Conservation (phyloP, 2,329 filamentous ascomycete genomes). For the Talaromyces sp. region DNA sequence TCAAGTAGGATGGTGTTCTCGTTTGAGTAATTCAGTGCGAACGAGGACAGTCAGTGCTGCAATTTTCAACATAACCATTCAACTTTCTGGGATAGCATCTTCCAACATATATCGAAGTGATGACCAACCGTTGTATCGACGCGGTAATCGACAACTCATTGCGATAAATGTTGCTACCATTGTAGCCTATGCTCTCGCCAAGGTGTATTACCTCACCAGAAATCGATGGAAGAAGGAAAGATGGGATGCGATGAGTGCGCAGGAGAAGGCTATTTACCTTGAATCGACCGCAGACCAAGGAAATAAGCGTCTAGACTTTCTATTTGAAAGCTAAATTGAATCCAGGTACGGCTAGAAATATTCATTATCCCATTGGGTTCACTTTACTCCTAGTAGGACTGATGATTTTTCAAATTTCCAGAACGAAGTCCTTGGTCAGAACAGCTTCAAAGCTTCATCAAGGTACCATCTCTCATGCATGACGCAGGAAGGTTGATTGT, state of each 20-base stretch:
- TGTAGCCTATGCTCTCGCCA: conserved; percentile 47
- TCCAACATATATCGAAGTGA: conserved; percentile 56
- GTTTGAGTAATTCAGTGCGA: conserved; percentile 54
- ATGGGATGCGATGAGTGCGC: conserved; percentile 51
- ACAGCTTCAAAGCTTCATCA: too few species aligned
- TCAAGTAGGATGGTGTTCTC: conserved; percentile 52
- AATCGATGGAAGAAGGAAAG: conserved; percentile 38
- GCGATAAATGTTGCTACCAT: conserved; percentile 54
- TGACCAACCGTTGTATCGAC: conserved; percentile 56
- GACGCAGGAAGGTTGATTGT: too few species aligned
- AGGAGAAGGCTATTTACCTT: conserved; percentile 54
- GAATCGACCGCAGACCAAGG: conserved; percentile 57
- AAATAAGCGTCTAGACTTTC: conserved; percentile 58
- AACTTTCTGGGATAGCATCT: conserved; percentile 42
- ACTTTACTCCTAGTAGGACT: too few species aligned
- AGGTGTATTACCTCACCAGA: conserved; percentile 31
- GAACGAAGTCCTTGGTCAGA: too few species aligned
- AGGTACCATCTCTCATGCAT: too few species aligned
- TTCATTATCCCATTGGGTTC: too few species aligned
- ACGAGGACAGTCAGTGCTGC: conserved; percentile 53
- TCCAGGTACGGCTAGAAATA: too few species aligned
- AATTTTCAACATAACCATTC: conserved; percentile 55
- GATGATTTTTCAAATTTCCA: too few species aligned
- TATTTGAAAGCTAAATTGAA: conserved; percentile 52
- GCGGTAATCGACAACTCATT: conserved; percentile 44